Percentiles rank a stretch among this genome's conserved stretches.
phyloP scores from a whole-genome alignment of 2,329 filamentous ascomycete genomes.

The Rutstroemia sp. region DNA sequence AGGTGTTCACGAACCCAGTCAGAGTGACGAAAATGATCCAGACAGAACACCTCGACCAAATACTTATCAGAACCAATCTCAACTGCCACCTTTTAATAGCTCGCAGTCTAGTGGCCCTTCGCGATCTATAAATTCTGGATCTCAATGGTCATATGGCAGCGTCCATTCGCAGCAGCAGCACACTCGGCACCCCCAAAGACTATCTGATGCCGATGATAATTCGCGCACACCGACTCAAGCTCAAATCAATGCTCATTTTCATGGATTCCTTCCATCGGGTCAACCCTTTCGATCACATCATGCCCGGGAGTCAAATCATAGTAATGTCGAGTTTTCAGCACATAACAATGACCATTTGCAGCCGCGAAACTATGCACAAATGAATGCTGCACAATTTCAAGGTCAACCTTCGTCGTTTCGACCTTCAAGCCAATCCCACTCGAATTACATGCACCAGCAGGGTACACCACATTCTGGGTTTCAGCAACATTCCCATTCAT shows the following conservation, averaged over 20 bases:
- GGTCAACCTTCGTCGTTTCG: neutral
- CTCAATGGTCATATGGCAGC: no score
- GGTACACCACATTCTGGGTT: neutral
- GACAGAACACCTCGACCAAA: neutral
- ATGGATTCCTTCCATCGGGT: neutral
- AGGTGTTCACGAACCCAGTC: neutral
- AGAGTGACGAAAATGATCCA: neutral
- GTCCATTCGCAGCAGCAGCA: neutral
- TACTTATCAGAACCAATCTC: neutral
- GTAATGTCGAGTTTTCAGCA: neutral
- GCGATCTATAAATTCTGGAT: neutral
- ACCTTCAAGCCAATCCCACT: neutral
- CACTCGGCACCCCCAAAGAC: neutral
- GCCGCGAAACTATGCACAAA: neutral
- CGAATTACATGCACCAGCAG: neutral
- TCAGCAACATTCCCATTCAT: neutral
- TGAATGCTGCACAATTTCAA: neutral
- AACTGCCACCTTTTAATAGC: neutral
- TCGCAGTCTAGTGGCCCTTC: neutral
- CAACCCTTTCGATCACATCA: neutral
- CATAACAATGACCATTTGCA: neutral
- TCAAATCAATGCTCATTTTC: neutral
- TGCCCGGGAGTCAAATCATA: neutral
- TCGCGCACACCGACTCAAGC: neutral
- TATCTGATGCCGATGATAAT: neutral